These are phyloP conservation scores for Wallemia hederae DNA, from an alignment of 1,284 basidiomycete species.

Conservation along the genomic window DNA sequence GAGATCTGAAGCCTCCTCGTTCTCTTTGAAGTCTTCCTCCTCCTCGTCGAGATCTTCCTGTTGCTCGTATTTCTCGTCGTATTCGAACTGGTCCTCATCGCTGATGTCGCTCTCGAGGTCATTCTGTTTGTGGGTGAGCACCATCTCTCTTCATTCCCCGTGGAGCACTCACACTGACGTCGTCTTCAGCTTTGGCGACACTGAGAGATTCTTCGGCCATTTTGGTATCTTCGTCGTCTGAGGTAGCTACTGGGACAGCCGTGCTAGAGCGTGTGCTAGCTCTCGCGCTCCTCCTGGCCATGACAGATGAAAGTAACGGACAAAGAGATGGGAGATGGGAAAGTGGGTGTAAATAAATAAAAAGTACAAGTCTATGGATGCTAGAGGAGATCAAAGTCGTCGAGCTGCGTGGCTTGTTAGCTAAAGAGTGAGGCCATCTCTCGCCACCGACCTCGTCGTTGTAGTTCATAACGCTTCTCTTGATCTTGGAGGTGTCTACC, in stretches of 20 bases:
- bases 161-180: neutral
- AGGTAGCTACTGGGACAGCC: neutral
- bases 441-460: slow-evolving; percentile 55
- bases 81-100: neutral
- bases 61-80: slow-evolving; percentile 1
- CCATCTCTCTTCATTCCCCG: no score
- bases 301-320: neutral
- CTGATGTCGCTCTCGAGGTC: neutral
- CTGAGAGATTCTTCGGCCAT: neutral
- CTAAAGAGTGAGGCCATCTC: slow-evolving; percentile 10
- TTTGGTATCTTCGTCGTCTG: no score
- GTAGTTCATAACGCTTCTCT: slow-evolving; percentile 81
- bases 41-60: slow-evolving; percentile 9
- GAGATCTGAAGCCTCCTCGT: slow-evolving; percentile 8
- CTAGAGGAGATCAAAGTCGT: slow-evolving; percentile 64
- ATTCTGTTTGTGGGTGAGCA: neutral
- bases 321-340: neutral
- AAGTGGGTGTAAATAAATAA: neutral
- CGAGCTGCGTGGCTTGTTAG: slow-evolving; percentile 27
- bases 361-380: neutral
- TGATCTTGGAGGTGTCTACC: slow-evolving; percentile 93
- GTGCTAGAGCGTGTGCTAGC: neutral
- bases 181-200: neutral
- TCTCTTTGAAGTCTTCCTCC: slow-evolving; percentile 2
- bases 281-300: neutral